A percentile compares a stretch with the other conserved stretches of the same genome.
These are phyloP conservation scores for Phytophthora tubulina DNA, from an alignment of 352 stramenopile species.

Conservation along the genomic window DNA sequence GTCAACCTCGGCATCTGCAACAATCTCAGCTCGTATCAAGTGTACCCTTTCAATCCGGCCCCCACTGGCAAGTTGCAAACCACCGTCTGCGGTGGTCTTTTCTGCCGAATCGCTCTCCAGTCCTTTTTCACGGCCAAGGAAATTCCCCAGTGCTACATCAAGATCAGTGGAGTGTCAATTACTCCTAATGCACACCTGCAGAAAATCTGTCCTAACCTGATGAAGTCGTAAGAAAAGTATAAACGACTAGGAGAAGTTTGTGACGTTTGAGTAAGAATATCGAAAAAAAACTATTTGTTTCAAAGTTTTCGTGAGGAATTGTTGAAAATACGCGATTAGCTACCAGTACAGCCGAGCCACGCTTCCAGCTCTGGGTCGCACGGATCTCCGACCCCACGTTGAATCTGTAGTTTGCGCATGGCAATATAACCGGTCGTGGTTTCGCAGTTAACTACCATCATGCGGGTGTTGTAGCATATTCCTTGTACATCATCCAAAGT, in stretches of 20 bases:
- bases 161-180: neutral
- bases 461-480: slow-evolving; percentile 52
- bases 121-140: neutral
- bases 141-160: slow-evolving; percentile 16
- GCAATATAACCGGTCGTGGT: slow-evolving; percentile 19
- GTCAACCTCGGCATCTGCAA: slow-evolving; percentile 13
- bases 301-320: too few species aligned
- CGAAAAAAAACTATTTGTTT: too few species aligned
- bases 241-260: neutral
- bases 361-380: slow-evolving; percentile 46
- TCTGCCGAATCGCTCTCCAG: slow-evolving; percentile 8
- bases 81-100: neutral
- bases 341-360: slow-evolving; percentile 44
- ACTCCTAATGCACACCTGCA: slow-evolving; percentile 9
- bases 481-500: slow-evolving; percentile 29
- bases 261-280: neutral
- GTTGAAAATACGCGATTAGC: neutral
- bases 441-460: slow-evolving; percentile 50
- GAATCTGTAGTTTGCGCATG: slow-evolving; percentile 47
- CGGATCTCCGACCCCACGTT: slow-evolving; percentile 26
- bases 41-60: slow-evolving; percentile 10
- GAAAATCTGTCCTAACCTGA: slow-evolving; percentile 9
- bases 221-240: neutral
- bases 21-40: slow-evolving; percentile 5
- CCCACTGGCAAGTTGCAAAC: neutral